Base-by-base conservation (phyloP, 176 grass and related monocot genomes). In the Metroxylon sagu region DNA sequence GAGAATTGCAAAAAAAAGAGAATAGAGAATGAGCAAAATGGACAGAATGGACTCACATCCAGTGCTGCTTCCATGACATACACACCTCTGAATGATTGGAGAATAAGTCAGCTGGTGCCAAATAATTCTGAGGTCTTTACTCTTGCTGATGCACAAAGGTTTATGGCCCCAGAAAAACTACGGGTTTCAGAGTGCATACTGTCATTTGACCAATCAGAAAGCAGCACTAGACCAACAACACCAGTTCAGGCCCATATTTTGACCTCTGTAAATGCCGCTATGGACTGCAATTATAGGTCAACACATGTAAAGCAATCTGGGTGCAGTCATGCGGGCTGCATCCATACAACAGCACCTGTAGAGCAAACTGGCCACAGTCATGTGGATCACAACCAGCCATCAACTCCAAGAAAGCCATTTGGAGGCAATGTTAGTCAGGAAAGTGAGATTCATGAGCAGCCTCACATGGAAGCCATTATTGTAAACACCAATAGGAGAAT, bases 1-100 rank as follows among this genome's bases (percentile, higher is more conserved):
- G 67, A 80, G 66, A 58, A 29, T 49, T 56, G 21, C 60, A 88
- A 95, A 63, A 95, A 76, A 54, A 81, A 62, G 64, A 82, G 64
- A 77, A 29, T 48, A 16, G 73, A 78, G 21, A 39, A 77, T 67
- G 67, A 75, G 59, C 71, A 58, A 16, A 85, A 61, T 61, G 5
- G 28, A 12, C 39, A 74, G 58, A 64, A 75, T 50, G 48, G 48
- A 59, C 16, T 28, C 21, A 16, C 1, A 17, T 14, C 8, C 18
- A 84, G 66, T 5, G 17, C 78, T 68, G 64, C 67, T 68, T 71
- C 80, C 23, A 49, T 64, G n/a, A 18, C 57, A 75, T 49, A 59
- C 60, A 27, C 57, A 26, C 62, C 61, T 35, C 39, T 17, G 8
- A 19, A 7, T 72, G 53, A 62, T 59, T 63, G 49, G 70, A 79